Conservation (phyloP, 148 eudicot species). For the Dianthus caryophyllus region DNA sequence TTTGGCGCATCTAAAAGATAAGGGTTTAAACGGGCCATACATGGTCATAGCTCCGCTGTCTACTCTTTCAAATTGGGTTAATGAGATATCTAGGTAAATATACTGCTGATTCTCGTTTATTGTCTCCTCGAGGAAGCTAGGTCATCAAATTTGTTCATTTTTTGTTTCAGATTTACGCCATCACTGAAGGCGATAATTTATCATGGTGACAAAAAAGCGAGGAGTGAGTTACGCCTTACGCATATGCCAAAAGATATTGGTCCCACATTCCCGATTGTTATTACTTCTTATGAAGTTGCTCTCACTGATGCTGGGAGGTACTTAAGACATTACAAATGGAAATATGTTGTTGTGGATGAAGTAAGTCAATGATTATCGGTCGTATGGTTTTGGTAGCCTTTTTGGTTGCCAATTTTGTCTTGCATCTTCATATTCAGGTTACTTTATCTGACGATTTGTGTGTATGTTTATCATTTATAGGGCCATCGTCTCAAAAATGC, state of each 20-base stretch:
- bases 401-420: neutral
- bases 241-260: slow-evolving; percentile 78
- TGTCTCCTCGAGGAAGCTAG: too few species aligned
- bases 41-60: slow-evolving; percentile 94
- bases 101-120: neutral
- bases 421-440: neutral
- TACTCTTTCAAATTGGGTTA: slow-evolving; percentile 93
- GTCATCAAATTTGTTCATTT: neutral
- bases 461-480: slow-evolving; percentile 33
- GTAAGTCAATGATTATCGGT: too few species aligned
- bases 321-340: slow-evolving; percentile 85
- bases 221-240: slow-evolving; percentile 55
- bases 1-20: slow-evolving; percentile 86
- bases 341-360: slow-evolving; percentile 96
- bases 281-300: slow-evolving; percentile 94
- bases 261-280: slow-evolving; percentile 71
- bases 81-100: slow-evolving; percentile 67
- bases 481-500: slow-evolving; percentile 96
- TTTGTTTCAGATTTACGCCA: slow-evolving; percentile 66
- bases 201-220: slow-evolving; percentile 64
- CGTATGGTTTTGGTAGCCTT: too few species aligned
- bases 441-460: slow-evolving; percentile 2
- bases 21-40: slow-evolving; percentile 90
- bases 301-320: slow-evolving; percentile 52
- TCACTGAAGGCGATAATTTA: slow-evolving; percentile 73